Evolutionary conservation across 139 green algal genomes (phyloP).

Genomic region (Chlorella sp.): DNA sequence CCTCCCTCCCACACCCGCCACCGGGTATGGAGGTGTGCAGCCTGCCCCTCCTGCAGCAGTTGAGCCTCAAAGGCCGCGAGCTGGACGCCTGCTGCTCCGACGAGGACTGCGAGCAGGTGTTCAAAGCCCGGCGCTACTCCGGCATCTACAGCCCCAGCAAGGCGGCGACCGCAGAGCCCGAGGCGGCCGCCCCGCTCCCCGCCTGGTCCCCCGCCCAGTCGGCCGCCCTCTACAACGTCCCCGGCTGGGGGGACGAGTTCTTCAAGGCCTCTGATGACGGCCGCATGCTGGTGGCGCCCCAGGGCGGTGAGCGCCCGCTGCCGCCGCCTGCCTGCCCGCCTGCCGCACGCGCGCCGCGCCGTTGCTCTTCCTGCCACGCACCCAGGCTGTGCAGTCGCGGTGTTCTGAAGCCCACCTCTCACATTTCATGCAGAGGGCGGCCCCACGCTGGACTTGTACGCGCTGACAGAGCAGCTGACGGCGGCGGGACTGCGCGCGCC

Average conservation of each 20-base stretch:
- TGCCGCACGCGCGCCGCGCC: background rate
- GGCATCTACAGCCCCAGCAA: background rate
- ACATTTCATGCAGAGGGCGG: slow-evolving; percentile 34
- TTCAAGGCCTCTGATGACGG: slow-evolving; percentile 36
- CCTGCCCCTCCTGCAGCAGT: no score
- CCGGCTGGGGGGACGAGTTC: slow-evolving; percentile 51
- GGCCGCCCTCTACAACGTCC: slow-evolving; percentile 50
- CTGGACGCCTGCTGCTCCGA: background rate
- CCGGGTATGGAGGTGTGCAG: no score
- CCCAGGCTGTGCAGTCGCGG: no score
- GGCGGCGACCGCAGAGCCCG: no score
- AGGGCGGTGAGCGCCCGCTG: background rate
- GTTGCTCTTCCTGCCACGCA: background rate
- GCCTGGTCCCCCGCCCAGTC: slow-evolving; percentile 32
- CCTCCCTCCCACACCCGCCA: no score
- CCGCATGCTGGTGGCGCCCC: slow-evolving; percentile 44
- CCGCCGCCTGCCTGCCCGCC: background rate
- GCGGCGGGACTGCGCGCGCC: slow-evolving; percentile 41
- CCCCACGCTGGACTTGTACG: slow-evolving; percentile 31
- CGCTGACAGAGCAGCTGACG: slow-evolving; percentile 27
- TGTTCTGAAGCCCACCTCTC: no score
- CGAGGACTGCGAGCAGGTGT: background rate
- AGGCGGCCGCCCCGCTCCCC: background rate
- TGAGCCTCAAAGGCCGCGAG: no score
- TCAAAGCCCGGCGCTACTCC: slow-evolving; percentile 3